Base-by-base conservation (phyloP, 306 rosid genomes). In the Castanospermum australe region DNA sequence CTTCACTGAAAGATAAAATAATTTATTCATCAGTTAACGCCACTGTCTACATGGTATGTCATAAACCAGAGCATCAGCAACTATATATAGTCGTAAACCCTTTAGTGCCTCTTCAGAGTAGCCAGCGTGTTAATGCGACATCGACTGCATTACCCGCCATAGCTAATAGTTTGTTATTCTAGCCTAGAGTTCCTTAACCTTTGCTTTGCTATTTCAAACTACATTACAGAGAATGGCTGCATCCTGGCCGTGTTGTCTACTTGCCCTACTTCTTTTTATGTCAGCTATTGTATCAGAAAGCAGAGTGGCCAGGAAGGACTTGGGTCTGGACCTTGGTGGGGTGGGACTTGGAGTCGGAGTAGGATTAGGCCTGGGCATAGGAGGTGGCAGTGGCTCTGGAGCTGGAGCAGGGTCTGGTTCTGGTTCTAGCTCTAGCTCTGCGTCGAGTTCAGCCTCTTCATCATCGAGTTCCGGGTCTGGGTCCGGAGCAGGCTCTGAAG, bases 301-400 rank as follows among this genome's bases (percentile, higher is more conserved):
- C 18, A 79, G 90, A 45, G 72, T 75, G 17, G 90, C 83, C 0
- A 84, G 90, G 75, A 84, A 84, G 79, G 90, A 84, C 77, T 82
- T 87, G 70, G 64, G 88, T 48, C 10, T 84, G 81, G 90, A 87
- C 71, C 90, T 87, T 81, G 88, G 90, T 59, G 88, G 90, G 22
- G 4, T 87, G 63, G 88, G 90, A 36, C 42, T 87, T 82, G 90
- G 90, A 1, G 44, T 84, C 75, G 90, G 90, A 50, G 80, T 84
- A 9, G 88, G 88, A 1, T 2, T 87, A 22, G 90, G 88, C 13
- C 44, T 87, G 54, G 90, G 90, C 4, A 32, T 84, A 47, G 90
- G 90, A 57, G 79, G 81, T 75, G 90, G 86, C 0, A 82, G 84
- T 82, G 90, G 90, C 21, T 71, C 84, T 25, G 90, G 90, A 4